phyloP scores from a whole-genome alignment of 2,329 filamentous ascomycete genomes.

The Verticillium zaregamsianum region DNA sequence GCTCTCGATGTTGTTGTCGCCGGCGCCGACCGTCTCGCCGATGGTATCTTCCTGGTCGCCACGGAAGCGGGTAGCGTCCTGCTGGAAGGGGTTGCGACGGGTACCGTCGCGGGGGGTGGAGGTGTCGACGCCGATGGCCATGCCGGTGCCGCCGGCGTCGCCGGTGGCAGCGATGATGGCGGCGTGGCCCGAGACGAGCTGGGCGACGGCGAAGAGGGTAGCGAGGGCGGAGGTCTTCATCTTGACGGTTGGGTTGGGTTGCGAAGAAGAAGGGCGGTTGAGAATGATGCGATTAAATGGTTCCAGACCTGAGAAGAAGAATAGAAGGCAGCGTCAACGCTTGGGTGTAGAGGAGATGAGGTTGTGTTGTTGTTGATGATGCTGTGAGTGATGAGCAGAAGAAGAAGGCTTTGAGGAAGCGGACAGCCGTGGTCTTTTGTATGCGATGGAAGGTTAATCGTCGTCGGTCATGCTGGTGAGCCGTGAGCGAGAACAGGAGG shows the following conservation, averaged over 20 bases:
- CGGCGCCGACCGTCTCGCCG: slow-evolving; percentile 54
- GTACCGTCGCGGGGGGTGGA: slow-evolving; percentile 59
- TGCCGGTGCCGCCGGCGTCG: slow-evolving; percentile 52
- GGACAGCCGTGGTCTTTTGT: not conserved
- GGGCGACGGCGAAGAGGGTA: slow-evolving; percentile 46
- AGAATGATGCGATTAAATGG: slow-evolving; percentile 9
- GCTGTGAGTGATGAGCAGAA: not conserved
- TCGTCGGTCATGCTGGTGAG: not conserved
- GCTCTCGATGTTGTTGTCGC: slow-evolving; percentile 51
- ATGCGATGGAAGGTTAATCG: not conserved
- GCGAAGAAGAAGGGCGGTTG: not conserved
- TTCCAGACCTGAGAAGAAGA: not conserved
- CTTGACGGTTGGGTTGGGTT: slow-evolving; percentile 7
- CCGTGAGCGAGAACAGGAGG: not conserved
- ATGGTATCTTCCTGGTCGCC: slow-evolving; percentile 45
- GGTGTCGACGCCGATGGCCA: slow-evolving; percentile 46
- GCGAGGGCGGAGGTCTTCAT: slow-evolving; percentile 33
- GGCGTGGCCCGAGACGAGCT: slow-evolving; percentile 56
- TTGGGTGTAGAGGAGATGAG: not conserved
- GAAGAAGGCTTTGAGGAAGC: too few species aligned
- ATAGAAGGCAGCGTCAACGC: not conserved
- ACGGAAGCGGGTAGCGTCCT: slow-evolving; percentile 59
- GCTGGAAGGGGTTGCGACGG: slow-evolving; percentile 56
- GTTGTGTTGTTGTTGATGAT: not conserved
- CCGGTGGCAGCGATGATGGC: slow-evolving; percentile 56